A percentile compares a stretch with the other conserved stretches of the same genome.
Conservation (phyloP, 768 basidiomycete genomes). For the Trametes cubensis region DNA sequence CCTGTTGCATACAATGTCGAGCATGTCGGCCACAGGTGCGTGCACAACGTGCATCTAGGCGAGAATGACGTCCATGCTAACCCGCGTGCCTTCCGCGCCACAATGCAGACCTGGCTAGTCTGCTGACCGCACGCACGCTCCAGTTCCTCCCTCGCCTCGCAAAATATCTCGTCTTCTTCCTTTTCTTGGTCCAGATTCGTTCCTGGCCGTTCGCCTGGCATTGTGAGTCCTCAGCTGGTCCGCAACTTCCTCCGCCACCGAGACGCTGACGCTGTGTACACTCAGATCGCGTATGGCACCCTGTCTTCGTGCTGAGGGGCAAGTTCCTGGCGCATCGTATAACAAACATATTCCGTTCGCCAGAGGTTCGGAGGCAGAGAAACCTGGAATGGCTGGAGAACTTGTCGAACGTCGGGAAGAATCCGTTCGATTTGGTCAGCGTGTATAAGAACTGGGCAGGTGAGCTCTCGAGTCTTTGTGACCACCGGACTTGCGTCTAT, state of each 20-base stretch:
- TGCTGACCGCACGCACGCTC: constrained; percentile 18
- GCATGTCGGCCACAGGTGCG: constrained; percentile 17
- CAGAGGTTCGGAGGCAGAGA: constrained; percentile 17
- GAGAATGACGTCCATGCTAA: neutral
- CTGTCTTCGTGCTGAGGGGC: constrained; percentile 42
- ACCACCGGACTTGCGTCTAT: too few relatives aligned
- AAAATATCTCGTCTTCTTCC: constrained; percentile 48
- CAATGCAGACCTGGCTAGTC: constrained; percentile 17
- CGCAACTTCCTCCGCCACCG: neutral
- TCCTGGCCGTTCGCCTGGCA: constrained; percentile 74
- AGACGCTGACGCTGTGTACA: neutral
- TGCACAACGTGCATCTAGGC: neutral
- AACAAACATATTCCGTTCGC: constrained; percentile 39
- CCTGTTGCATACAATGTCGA: constrained; percentile 9
- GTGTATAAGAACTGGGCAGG: constrained; percentile 57
- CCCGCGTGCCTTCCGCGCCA: neutral
- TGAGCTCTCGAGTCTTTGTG: constrained; percentile 40
- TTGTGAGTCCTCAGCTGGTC: constrained; percentile 44
- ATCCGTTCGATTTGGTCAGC: constrained; percentile 53
- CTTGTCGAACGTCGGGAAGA: constrained; percentile 54
- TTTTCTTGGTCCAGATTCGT: constrained; percentile 61
- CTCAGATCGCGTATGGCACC: constrained; percentile 62
- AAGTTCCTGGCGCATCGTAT: constrained; percentile 38
- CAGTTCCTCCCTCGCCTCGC: constrained; percentile 17
- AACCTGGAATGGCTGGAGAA: constrained; percentile 49